Percentiles rank a stretch among this genome's conserved stretches.
Conservation (phyloP, 306 rosid species). For the Trifolium pratense region DNA sequence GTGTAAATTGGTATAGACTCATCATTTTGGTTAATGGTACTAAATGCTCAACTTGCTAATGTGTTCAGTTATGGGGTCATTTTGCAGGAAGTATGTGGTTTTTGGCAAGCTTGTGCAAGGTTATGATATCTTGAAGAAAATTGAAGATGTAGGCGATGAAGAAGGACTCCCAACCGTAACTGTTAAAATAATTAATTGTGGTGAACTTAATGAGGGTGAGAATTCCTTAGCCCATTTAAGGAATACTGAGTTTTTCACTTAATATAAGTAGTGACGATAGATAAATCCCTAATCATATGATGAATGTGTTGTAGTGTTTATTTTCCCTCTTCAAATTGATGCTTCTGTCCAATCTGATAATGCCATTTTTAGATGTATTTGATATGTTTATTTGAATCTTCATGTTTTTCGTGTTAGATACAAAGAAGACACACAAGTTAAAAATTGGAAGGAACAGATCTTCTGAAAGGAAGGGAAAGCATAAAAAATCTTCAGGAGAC, state of each 20-base stretch:
- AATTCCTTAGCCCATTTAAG: conserved; percentile 14
- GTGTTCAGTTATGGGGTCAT: conserved; percentile 22
- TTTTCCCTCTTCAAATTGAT: conserved; percentile 15
- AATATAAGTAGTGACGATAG: not conserved
- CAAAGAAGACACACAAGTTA: conserved; percentile 53
- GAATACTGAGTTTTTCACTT: not conserved
- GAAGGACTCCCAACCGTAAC: conserved; percentile 86
- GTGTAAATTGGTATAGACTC: not conserved
- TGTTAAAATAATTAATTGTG: conserved; percentile 86
- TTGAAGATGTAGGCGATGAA: conserved; percentile 80
- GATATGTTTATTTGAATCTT: conserved; percentile 23
- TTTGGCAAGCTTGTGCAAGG: conserved; percentile 94
- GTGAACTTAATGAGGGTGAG: conserved; percentile 83
- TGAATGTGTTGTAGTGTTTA: not conserved
- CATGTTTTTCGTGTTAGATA: conserved; percentile 63
- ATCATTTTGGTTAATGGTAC: not conserved
- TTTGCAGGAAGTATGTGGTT: conserved; percentile 80
- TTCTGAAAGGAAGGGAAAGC: conserved; percentile 71
- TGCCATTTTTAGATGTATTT: not conserved
- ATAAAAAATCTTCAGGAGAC: conserved; percentile 70
- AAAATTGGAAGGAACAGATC: conserved; percentile 59
- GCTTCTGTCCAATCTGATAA: not conserved
- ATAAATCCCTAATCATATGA: not conserved
- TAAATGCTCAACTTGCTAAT: conserved; percentile 4
- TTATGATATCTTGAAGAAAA: conserved; percentile 65